Percentiles rank a stretch among this genome's conserved stretches.
These are phyloP conservation scores for Fonsecaea monophora DNA, from an alignment of 2,329 filamentous ascomycete genomes.

Conservation along the genomic window DNA sequence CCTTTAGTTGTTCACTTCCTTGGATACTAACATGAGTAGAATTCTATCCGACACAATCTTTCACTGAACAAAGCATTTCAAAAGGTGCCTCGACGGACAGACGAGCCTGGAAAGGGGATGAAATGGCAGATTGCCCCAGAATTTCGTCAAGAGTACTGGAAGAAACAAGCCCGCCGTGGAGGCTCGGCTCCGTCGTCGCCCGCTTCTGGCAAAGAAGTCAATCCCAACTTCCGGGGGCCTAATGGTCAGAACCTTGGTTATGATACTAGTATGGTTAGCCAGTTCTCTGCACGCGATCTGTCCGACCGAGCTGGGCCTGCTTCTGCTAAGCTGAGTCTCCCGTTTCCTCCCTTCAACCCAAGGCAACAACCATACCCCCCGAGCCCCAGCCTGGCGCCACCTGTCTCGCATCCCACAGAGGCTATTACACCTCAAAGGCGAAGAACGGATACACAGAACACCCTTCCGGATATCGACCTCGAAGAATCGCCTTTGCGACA, in stretches of 20 bases:
- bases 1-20: background rate
- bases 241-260: constrained; percentile 45
- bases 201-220: constrained; percentile 50
- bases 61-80: constrained; percentile 94
- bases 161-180: constrained; percentile 61
- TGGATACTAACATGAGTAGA: constrained; percentile 57
- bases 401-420: constrained; percentile 50
- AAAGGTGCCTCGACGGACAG: constrained; percentile 88
- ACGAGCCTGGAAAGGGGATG: constrained; percentile 98
- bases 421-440: constrained; percentile 57
- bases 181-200: constrained; percentile 55
- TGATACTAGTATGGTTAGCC: constrained; percentile 46
- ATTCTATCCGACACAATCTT: constrained; percentile 95
- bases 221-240: constrained; percentile 46
- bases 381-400: constrained; percentile 44
- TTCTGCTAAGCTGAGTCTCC: constrained; percentile 29
- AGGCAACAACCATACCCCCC: constrained; percentile 30
- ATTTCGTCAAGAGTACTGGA: constrained; percentile 83
- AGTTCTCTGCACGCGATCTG: constrained; percentile 46
- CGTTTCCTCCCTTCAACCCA: constrained; percentile 33
- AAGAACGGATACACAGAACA: constrained; percentile 43
- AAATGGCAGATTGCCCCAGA: constrained; percentile 95
- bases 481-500: constrained; percentile 53
- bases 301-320: constrained; percentile 25
- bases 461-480: constrained; percentile 46